Base-by-base conservation (phyloP, 495 filamentous ascomycete genomes). In the Neurospora sp. region DNA sequence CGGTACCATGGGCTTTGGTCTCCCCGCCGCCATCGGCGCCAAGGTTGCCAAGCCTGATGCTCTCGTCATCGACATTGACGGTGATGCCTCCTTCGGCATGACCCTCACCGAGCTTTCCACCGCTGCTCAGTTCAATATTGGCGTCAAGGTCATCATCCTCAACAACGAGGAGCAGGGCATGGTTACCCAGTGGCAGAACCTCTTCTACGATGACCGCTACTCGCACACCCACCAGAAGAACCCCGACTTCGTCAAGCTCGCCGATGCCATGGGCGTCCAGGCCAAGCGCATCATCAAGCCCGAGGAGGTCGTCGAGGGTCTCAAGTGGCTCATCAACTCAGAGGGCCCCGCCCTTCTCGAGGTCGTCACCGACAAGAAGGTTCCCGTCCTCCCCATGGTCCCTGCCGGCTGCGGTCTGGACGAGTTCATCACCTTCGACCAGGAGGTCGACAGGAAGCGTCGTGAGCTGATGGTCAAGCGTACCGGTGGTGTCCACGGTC, bases 151-250 rank as follows among this genome's bases (percentile, higher is more conserved):
- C 70, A 90, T 98, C 74, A 84, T 98, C 54, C 82, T 98, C 6
- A 98, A 98, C 83, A 98, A 98, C 80, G 94, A 97, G 82, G 94
- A 97, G 81, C 94, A 97, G 81, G 92, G 92, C 71, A 98, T 98
- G 95, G 94, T 98, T 4, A 97, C 95, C 4, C 94, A 98, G 83
- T 96, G 94, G 92, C 95, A 97, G 81, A 91, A 90, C 75, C 86
- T 97, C 66, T 97, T 97, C 84, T 98, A 96, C 82, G 89, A 96
- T 76, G 92, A 97, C 77, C 90, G 95, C 70, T 97, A 94, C 81
- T 89, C 93, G 27, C 94, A 97, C 79, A 97, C 93, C 3, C 95
- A 97, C 78, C 93, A 97, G 81, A 89, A 89, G 79, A 97, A 97
- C 80, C 92, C 94, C 5, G 89, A 96, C 77, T 96, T 94, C 80